Evolutionary conservation across 1,284 basidiomycete species (phyloP).

Genomic region (Cerrena zonata): DNA sequence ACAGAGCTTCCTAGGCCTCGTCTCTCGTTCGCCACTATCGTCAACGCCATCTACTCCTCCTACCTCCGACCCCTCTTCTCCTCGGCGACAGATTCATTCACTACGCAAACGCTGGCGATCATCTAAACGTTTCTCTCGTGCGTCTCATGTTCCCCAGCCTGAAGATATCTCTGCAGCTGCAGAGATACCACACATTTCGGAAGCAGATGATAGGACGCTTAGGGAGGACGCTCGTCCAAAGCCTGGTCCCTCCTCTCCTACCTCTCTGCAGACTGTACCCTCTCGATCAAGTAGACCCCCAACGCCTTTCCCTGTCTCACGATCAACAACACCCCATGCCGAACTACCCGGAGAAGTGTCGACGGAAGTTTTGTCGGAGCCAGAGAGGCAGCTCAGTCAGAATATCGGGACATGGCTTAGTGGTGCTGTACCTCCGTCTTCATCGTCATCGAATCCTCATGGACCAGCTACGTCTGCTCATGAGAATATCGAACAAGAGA

Average conservation of each 20-base stretch:
- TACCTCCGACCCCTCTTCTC: constrained; percentile 1
- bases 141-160: constrained; percentile 12
- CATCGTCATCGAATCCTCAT: neutral
- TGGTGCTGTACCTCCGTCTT: constrained; percentile 2
- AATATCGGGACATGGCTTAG: constrained; percentile 11
- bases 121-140: constrained; percentile 32
- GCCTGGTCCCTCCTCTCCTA: neutral
- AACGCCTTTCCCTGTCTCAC: constrained; percentile 8
- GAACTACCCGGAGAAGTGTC: constrained; percentile 1
- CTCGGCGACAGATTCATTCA: constrained; percentile 7
- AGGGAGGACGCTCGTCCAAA: neutral
- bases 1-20: constrained; percentile 18
- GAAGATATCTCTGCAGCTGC: neutral
- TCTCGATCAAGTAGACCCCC: constrained; percentile 5
- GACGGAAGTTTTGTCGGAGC: constrained; percentile 3
- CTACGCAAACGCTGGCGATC: constrained; percentile 35
- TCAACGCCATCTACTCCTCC: constrained; percentile 10
- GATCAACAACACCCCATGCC: constrained; percentile 3
- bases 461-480: neutral
- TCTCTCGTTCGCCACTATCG: constrained; percentile 17
- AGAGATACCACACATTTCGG: neutral
- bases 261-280: neutral
- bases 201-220: neutral
- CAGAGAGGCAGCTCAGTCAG: constrained; percentile 6
- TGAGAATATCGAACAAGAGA: constrained; percentile 15